Conservation (phyloP, 208 protist species). For the Vickermania ingenoplastis region DNA sequence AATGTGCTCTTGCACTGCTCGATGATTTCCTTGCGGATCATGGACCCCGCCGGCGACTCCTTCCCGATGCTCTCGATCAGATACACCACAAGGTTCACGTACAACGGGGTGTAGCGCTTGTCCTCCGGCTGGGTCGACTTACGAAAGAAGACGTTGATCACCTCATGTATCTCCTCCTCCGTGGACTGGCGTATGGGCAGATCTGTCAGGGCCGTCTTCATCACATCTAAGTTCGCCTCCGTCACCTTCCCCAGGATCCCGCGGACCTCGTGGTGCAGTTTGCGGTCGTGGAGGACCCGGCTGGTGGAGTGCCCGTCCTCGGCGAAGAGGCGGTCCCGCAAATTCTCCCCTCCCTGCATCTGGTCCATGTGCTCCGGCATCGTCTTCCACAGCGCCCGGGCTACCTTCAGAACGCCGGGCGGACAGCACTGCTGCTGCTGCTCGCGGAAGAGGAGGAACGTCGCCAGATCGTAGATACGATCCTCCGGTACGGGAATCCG, state of each 20-base stretch:
- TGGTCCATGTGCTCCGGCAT: conserved; percentile 68
- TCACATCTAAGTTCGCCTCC: conserved; percentile 45
- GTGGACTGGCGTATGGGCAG: conserved; percentile 82
- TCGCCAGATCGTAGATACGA: conserved; percentile 44
- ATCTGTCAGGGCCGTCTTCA: conserved; percentile 64
- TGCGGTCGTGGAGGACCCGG: conserved; percentile 61
- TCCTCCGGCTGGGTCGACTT: conserved; percentile 79
- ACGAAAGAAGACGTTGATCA: conserved; percentile 79
- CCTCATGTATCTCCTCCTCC: conserved; percentile 69
- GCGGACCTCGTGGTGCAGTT: conserved; percentile 78
- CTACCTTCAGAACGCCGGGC: conserved; percentile 32
- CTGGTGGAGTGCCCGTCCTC: conserved; percentile 36
- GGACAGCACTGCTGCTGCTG: conserved; percentile 25
- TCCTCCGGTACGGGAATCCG: conserved; percentile 37
- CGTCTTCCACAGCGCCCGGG: conserved; percentile 50
- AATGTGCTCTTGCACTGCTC: conserved; percentile 65
- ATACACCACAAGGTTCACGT: conserved; percentile 67
- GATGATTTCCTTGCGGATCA: conserved; percentile 66
- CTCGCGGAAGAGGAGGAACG: conserved; percentile 39
- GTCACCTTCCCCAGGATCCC: conserved; percentile 81
- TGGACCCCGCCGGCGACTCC: conserved; percentile 38
- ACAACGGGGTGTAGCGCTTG: conserved; percentile 57
- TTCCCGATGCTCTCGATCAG: conserved; percentile 66
- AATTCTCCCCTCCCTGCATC: conserved; percentile 32
- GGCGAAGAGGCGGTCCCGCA: conserved; percentile 63